phyloP scores from a whole-genome alignment of 148 eudicot species.

The Vaccinium macrocarpon region DNA sequence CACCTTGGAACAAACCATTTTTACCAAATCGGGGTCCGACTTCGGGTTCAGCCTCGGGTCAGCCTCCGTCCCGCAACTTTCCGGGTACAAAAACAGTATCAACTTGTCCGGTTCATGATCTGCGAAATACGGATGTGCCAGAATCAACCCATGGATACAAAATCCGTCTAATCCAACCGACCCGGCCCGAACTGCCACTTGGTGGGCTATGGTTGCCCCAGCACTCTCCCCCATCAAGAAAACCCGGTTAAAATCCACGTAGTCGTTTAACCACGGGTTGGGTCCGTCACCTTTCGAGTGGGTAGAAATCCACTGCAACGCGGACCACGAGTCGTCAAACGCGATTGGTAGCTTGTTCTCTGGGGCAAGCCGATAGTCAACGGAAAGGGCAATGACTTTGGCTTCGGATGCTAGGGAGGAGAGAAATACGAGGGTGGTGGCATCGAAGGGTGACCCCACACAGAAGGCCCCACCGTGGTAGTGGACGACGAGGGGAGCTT shows the following conservation, averaged over 20 bases:
- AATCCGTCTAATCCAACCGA: background rate
- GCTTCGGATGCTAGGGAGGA: too few relatives aligned
- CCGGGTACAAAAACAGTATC: conserved; percentile 33
- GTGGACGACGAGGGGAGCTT: conserved; percentile 21
- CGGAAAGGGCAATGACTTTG: conserved; percentile 23
- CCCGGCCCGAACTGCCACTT: background rate
- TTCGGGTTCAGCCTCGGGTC: conserved; percentile 43
- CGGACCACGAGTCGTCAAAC: conserved; percentile 37
- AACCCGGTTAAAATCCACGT: conserved; percentile 29
- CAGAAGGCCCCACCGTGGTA: conserved; percentile 22
- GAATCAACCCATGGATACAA: conserved; percentile 16
- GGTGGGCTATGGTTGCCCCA: conserved; percentile 40
- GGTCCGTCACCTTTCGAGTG: conserved; percentile 23
- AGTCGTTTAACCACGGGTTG: conserved; percentile 26
- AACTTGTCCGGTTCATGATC: conserved; percentile 21
- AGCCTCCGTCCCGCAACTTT: conserved; percentile 12
- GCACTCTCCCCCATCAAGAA: conserved; percentile 45
- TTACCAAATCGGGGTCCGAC: conserved; percentile 28
- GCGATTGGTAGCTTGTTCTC: conserved; percentile 37
- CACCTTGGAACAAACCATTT: conserved; percentile 18
- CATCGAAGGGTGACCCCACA: background rate
- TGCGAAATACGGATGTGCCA: conserved; percentile 40
- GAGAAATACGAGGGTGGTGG: background rate
- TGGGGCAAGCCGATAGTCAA: conserved; percentile 31
- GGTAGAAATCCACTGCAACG: conserved; percentile 28